Conservation (phyloP, 176 grass and related monocot species). For the Alopecurus myosuroides region DNA sequence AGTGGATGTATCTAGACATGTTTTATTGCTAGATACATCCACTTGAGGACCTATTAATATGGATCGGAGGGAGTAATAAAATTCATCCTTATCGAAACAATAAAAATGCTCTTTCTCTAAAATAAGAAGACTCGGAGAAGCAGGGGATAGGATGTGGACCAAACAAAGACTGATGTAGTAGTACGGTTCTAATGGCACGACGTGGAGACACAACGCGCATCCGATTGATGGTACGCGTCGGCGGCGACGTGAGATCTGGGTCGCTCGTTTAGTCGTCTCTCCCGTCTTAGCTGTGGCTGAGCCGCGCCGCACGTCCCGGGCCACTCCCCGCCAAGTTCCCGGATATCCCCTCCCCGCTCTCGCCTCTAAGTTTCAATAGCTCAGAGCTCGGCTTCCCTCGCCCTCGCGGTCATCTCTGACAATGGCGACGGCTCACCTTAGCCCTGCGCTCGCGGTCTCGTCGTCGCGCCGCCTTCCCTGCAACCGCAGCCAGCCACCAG, state of each 20-base stretch:
- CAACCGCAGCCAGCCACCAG: background rate
- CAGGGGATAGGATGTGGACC: no score
- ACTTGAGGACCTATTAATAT: no score
- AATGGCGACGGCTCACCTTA: background rate
- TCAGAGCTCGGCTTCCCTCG: background rate
- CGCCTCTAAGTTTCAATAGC: background rate
- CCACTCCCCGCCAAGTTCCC: constrained; percentile 14
- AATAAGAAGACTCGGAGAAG: no score
- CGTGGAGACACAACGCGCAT: background rate
- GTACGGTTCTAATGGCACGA: background rate
- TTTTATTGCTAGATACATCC: no score
- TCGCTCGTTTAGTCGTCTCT: background rate
- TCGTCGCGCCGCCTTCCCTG: background rate
- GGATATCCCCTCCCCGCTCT: background rate
- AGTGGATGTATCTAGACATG: no score
- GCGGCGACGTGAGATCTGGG: background rate
- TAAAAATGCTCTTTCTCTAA: no score
- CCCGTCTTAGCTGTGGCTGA: background rate
- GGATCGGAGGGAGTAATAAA: no score
- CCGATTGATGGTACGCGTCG: background rate
- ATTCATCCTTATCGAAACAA: no score
- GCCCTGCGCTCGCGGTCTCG: constrained; percentile 7
- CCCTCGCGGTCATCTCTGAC: background rate
- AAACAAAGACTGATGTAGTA: no score
- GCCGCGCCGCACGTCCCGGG: background rate